Conservation (phyloP, 352 stramenopile genomes). For the Phytopythium mirpurense region DNA sequence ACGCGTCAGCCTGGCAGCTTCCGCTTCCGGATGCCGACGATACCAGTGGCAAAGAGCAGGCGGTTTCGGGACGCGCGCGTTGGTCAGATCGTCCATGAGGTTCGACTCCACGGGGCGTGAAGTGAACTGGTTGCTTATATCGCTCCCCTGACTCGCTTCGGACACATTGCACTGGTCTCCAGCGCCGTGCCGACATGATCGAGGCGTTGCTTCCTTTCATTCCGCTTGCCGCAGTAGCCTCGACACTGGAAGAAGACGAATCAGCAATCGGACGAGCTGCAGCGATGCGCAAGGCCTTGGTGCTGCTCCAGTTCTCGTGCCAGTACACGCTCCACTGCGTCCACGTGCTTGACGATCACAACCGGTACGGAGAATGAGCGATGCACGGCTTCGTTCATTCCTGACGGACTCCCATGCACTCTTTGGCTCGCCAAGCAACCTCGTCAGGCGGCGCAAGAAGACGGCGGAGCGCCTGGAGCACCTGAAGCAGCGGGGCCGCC, state of each 20-base stretch:
- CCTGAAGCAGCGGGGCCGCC: conserved; percentile 8
- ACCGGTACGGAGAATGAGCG: conserved; percentile 12
- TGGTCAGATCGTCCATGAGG: conserved; percentile 31
- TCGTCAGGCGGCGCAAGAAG: conserved; percentile 9
- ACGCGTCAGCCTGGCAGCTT: conserved; percentile 9
- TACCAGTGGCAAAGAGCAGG: conserved; percentile 11
- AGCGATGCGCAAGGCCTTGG: conserved; percentile 19
- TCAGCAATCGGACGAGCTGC: not conserved
- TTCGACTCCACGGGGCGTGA: not conserved
- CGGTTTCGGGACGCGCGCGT: conserved; percentile 22
- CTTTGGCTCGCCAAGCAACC: conserved; percentile 7
- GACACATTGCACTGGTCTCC: not conserved
- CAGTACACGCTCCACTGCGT: conserved; percentile 55
- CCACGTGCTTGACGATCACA: conserved; percentile 23
- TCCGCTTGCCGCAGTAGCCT: conserved; percentile 16
- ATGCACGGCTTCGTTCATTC: not conserved
- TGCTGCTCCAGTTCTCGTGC: conserved; percentile 54
- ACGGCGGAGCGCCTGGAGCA: conserved; percentile 7
- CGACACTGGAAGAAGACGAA: not conserved
- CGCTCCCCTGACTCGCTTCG: not conserved
- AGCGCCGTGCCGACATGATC: conserved; percentile 28
- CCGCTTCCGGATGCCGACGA: conserved; percentile 22
- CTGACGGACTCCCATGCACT: too few relatives aligned
- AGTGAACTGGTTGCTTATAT: not conserved
- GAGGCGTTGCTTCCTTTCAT: conserved; percentile 31